Evolutionary conservation across 805 yeast genomes (phyloP).

Genomic region (Candida morakotiae): DNA sequence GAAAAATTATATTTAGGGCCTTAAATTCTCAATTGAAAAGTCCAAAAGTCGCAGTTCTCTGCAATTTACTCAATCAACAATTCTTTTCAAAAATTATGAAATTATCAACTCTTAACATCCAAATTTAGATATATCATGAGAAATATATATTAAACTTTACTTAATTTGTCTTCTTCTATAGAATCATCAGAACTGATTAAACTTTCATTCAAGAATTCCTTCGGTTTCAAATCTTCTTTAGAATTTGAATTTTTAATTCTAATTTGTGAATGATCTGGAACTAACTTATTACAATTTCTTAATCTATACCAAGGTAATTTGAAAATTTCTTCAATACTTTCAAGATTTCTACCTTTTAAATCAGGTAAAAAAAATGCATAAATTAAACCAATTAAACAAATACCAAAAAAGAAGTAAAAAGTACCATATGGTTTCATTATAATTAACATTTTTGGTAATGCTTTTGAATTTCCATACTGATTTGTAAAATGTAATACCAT

Average conservation of each 20-base stretch:
- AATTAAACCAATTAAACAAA: slow-evolving; percentile 33
- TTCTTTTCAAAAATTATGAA: no score
- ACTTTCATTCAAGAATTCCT: neutral
- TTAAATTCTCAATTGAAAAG: no score
- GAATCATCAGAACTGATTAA: neutral
- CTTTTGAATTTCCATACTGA: slow-evolving; percentile 52
- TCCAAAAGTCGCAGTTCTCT: no score
- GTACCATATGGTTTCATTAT: slow-evolving; percentile 44
- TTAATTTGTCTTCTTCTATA: neutral
- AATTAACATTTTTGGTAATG: slow-evolving; percentile 45
- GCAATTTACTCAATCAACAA: no score
- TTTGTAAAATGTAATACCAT: slow-evolving; percentile 53
- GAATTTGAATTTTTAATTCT: slow-evolving; percentile 14
- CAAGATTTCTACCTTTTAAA: slow-evolving; percentile 43
- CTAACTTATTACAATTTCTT: slow-evolving; percentile 45
- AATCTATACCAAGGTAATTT: slow-evolving; percentile 51
- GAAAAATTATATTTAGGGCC: no score
- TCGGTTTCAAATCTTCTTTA: no score
- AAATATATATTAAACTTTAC: neutral
- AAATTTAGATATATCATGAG: no score
- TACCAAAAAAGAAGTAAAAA: slow-evolving; percentile 45
- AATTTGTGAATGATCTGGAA: slow-evolving; percentile 46
- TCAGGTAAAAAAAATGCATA: slow-evolving; percentile 46
- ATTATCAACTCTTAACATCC: no score
- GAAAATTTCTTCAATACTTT: slow-evolving; percentile 46